Base-by-base conservation (phyloP, 176 grass and related monocot species). In the Raddia guianensis region DNA sequence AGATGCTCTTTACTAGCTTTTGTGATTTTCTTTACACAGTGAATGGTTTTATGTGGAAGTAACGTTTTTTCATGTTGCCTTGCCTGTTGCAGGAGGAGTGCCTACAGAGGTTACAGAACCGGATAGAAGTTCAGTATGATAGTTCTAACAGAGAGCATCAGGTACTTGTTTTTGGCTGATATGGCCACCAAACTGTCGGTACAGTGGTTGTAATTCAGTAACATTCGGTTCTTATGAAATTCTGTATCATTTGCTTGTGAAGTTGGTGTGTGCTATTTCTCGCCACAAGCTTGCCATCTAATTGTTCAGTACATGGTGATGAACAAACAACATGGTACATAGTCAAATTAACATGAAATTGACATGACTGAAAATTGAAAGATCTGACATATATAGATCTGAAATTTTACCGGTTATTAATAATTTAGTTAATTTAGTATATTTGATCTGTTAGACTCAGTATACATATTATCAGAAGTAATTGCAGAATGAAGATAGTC, bases 71-170 rank as follows among this genome's bases (percentile, higher is more conserved):
- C n/a, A 16, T 60, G 73, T 68, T 73, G 18, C 16, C 55, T 68
- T 73, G 18, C 16, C 55, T 72, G 14, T 49, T 77, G 51, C 79
- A 99, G 96, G 96, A 99, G 77, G 96, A 95, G 91, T 95, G 86
- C 84, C 79, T 93, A 59, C 86, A 85, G 69, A 91, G 96, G 82
- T 85, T 99, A 81, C 92, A 99, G 76, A 86, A 79, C 67, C 93
- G 92, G 33, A 93, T 95, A 81, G 86, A 88, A 88, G 82, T 99
- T 83, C 68, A 86, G 68, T 99, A 90, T 91, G 92, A 95, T 62
- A 49, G 88, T 82, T 78, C 81, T 50, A 99, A 88, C 43, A 88
- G 70, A 61, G 96, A 95, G 75, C 96, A 99, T 88, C 92, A 99
- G 92, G 96, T 99, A 79, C 58, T 78, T 79, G 40, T 48, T 82